phyloP scores from a whole-genome alignment of 148 eudicot genomes.

The Linanthus parryae region DNA sequence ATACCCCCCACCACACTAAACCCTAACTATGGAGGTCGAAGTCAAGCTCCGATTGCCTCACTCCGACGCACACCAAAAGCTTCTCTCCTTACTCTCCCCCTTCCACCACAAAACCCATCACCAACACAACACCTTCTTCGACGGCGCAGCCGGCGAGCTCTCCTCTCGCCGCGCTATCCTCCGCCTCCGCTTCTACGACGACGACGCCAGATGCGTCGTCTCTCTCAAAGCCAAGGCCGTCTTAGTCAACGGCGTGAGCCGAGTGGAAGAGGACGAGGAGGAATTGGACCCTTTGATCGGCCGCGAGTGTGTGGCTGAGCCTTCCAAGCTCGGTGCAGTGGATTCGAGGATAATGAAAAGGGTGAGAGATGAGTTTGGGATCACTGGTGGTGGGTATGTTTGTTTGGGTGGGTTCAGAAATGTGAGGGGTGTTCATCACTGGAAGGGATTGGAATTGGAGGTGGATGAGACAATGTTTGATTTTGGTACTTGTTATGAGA shows the following conservation, averaged over 20 bases:
- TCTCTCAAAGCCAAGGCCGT: conserved; percentile 61
- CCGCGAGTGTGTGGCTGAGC: conserved; percentile 43
- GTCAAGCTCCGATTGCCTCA: conserved; percentile 65
- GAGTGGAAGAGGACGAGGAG: conserved; percentile 88
- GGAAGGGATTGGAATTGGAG: conserved; percentile 73
- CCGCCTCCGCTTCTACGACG: conserved; percentile 68
- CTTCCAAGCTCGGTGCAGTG: conserved; percentile 29
- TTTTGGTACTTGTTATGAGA: conserved; percentile 75
- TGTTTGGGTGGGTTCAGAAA: conserved; percentile 82
- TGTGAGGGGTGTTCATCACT: conserved; percentile 73
- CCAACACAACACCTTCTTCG: conserved; percentile 71
- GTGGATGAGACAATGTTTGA: conserved; percentile 72
- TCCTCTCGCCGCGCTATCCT: conserved; percentile 57
- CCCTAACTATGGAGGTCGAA: conserved; percentile 59
- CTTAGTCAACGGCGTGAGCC: conserved; percentile 58
- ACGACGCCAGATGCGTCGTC: conserved; percentile 46
- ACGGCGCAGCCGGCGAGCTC: conserved; percentile 47
- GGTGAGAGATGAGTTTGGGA: conserved; percentile 67
- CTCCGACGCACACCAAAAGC: conserved; percentile 34
- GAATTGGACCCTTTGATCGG: conserved; percentile 52
- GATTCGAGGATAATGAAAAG: conserved; percentile 62
- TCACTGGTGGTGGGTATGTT: conserved; percentile 45
- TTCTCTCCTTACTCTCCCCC: conserved; percentile 57
- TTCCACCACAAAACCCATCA: conserved; percentile 48
- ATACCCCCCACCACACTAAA: neutral